Conservation (phyloP, 2,329 filamentous ascomycete genomes). For the Hysterium pulicare region DNA sequence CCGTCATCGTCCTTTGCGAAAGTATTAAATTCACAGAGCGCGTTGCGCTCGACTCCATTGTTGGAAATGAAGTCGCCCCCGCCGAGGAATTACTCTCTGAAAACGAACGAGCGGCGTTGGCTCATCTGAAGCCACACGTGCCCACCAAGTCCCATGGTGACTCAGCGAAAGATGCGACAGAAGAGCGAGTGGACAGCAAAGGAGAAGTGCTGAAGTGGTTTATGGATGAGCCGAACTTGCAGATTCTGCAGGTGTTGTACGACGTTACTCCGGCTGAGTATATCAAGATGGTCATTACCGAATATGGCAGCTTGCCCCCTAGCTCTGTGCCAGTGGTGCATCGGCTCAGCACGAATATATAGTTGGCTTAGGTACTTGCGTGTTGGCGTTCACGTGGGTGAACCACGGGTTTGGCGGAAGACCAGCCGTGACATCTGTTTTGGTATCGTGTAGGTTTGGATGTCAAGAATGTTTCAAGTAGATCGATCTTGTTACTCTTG, state of each 20-base stretch:
- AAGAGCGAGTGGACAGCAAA: constrained; percentile 16
- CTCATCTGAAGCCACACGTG: constrained; percentile 27
- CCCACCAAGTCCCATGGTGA: constrained; percentile 11
- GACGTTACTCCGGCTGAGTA: constrained; percentile 88
- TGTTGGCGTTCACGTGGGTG: no score
- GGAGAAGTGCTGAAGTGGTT: constrained; percentile 37
- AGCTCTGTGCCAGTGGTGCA: constrained; percentile 78
- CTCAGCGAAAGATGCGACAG: no score
- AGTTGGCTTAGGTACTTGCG: no score
- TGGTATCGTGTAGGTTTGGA: no score
- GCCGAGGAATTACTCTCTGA: constrained; percentile 59
- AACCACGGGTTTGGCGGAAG: no score
- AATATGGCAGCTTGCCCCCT: constrained; percentile 81
- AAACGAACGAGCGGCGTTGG: constrained; percentile 26
- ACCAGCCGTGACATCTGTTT: no score
- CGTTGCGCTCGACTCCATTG: constrained; percentile 86
- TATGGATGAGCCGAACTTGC: constrained; percentile 43
- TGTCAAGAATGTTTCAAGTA: no score
- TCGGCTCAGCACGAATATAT: constrained; percentile 49
- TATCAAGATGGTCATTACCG: constrained; percentile 84
- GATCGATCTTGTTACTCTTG: no score
- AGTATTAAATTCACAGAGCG: constrained; percentile 92
- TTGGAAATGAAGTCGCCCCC: constrained; percentile 87
- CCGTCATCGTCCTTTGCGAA: constrained; percentile 87
- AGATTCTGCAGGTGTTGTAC: constrained; percentile 75